Conservation (phyloP, 2,329 filamentous ascomycete genomes). For the Fusarium illudens region DNA sequence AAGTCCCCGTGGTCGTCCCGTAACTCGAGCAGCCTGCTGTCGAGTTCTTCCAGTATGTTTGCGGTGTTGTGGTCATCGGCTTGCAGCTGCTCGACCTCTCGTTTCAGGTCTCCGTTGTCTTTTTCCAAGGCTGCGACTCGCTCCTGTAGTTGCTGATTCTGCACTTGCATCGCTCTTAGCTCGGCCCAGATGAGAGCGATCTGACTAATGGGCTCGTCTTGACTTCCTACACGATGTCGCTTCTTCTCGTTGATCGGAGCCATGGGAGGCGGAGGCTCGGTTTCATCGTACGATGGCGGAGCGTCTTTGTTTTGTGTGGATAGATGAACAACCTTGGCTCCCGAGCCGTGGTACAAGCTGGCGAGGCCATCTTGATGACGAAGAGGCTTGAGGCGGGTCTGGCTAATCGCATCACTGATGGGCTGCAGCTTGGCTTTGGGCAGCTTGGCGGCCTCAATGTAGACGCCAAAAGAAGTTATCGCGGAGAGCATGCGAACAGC, state of each 20-base stretch:
- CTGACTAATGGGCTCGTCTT: neutral
- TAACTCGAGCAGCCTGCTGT: neutral
- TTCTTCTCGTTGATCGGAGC: neutral
- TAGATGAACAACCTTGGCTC: neutral
- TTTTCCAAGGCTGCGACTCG: neutral
- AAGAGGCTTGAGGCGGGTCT: neutral
- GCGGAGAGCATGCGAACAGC: neutral
- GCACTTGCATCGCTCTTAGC: neutral
- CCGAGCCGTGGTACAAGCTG: conserved; percentile 9
- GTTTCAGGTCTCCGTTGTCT: neutral
- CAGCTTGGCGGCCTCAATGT: neutral
- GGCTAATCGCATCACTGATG: neutral
- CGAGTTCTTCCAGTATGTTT: neutral
- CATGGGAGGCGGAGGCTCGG: neutral
- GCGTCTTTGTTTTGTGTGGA: neutral
- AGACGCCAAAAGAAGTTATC: neutral
- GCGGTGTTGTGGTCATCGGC: neutral
- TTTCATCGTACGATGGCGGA: neutral
- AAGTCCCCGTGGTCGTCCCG: neutral
- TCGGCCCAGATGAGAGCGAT: neutral
- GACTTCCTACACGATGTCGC: neutral
- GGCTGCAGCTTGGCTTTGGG: neutral
- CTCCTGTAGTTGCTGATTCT: neutral
- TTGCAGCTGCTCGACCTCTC: neutral
- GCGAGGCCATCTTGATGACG: conserved; percentile 1